These are phyloP conservation scores for Musa schizocarpa DNA, from an alignment of 176 grass and related monocot species.

Conservation along the genomic window DNA sequence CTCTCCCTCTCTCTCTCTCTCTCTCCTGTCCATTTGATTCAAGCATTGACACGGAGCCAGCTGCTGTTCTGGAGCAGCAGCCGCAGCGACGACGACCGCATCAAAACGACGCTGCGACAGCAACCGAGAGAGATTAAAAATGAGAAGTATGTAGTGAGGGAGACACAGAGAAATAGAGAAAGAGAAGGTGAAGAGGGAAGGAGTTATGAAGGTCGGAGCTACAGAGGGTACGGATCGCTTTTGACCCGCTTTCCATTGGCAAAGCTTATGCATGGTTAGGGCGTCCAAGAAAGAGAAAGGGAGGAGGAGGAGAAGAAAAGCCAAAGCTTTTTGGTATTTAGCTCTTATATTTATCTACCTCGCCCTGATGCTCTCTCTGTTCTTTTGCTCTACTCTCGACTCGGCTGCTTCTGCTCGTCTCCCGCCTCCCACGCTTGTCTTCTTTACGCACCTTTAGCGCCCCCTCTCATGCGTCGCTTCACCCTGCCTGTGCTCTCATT, in stretches of 20 bases:
- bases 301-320: neutral
- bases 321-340: neutral
- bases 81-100: too few relatives aligned
- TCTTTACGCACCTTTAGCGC: constrained; percentile 12
- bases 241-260: constrained; percentile 9
- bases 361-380: neutral
- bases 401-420: constrained; percentile 11
- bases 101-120: too few relatives aligned
- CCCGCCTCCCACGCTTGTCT: constrained; percentile 45
- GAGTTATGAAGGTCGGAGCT: neutral
- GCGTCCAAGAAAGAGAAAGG: neutral
- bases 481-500: neutral
- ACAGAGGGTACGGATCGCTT: constrained; percentile 8
- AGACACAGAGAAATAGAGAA: neutral
- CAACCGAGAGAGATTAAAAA: too few relatives aligned
- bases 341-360: neutral
- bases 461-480: neutral
- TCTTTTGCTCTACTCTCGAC: neutral
- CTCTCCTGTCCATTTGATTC: neutral
- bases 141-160: too few relatives aligned
- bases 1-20: neutral
- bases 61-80: neutral
- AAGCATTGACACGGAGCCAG: neutral
- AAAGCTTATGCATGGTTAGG: constrained; percentile 12
- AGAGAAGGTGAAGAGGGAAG: neutral